Conservation (phyloP, 106 monocot genomes). For the Amphibolis antarctica region DNA sequence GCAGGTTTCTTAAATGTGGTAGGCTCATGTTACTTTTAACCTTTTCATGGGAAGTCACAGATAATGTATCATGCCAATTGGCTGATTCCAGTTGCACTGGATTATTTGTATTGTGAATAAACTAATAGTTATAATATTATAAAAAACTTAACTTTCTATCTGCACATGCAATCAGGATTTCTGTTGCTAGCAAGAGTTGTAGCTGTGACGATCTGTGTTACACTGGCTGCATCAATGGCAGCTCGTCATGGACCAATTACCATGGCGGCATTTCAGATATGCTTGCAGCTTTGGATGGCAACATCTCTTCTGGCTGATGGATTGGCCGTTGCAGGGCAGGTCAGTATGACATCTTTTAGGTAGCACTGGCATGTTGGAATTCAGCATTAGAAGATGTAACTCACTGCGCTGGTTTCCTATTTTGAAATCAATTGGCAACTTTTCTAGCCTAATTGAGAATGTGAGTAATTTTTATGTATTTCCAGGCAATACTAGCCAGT, state of each 20-base stretch:
- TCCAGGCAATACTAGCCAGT: slow-evolving; percentile 71
- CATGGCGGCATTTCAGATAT: slow-evolving; percentile 89
- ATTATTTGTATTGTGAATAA: too few species aligned
- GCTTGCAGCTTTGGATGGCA: slow-evolving; percentile 76
- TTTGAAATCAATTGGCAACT: background rate
- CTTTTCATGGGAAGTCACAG: background rate
- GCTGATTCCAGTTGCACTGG: background rate
- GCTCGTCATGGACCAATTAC: slow-evolving; percentile 57
- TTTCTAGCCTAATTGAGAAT: background rate
- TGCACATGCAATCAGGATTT: slow-evolving; percentile 34
- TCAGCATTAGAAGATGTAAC: too few species aligned
- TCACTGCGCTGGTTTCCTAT: background rate
- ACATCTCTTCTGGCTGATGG: slow-evolving; percentile 94
- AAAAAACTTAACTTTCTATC: background rate
- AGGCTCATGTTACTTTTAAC: background rate
- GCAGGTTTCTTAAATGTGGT: slow-evolving; percentile 36
- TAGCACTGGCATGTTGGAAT: background rate
- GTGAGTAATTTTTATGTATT: background rate
- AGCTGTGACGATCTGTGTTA: slow-evolving; percentile 84
- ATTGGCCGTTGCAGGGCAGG: slow-evolving; percentile 93
- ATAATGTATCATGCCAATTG: background rate
- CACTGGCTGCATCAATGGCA: slow-evolving; percentile 68
- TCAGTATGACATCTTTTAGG: slow-evolving; percentile 4
- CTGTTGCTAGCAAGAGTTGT: slow-evolving; percentile 71
- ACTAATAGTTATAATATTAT: too few species aligned